Evolutionary conservation across 345 rosid species (phyloP).

Genomic region (Camelina laxa): DNA sequence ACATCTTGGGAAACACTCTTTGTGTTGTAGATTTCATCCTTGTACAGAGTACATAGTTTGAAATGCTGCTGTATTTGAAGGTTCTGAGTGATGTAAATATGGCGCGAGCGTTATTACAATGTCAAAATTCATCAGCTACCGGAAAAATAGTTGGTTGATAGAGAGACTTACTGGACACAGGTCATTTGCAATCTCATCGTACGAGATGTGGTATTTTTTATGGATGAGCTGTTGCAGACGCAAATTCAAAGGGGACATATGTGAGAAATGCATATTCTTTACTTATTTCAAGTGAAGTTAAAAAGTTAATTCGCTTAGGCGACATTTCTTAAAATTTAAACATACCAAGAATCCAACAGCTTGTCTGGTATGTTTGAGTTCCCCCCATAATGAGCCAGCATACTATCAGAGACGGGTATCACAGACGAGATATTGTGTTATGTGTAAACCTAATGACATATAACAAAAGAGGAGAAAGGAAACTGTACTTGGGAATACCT

Average conservation of each 20-base stretch:
- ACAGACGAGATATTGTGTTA: slow-evolving; percentile 14
- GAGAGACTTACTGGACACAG: slow-evolving; percentile 75
- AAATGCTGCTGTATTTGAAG: slow-evolving; percentile 91
- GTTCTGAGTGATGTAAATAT: slow-evolving; percentile 50
- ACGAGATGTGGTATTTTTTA: slow-evolving; percentile 40
- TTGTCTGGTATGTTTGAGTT: slow-evolving; percentile 93
- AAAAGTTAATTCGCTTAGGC: background rate
- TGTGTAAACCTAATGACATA: background rate
- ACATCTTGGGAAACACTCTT: slow-evolving; percentile 85
- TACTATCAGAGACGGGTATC: slow-evolving; percentile 48
- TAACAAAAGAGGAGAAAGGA: slow-evolving; percentile 5
- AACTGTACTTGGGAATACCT: slow-evolving; percentile 49
- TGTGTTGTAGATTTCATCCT: slow-evolving; percentile 97
- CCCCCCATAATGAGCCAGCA: slow-evolving; percentile 89
- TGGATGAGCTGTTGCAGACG: slow-evolving; percentile 54
- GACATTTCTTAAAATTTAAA: slow-evolving; percentile 4
- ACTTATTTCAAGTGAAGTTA: background rate
- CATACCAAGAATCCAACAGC: slow-evolving; percentile 97
- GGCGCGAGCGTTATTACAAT: background rate
- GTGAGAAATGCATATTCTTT: slow-evolving; percentile 25
- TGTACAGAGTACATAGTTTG: slow-evolving; percentile 88
- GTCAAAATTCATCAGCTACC: slow-evolving; percentile 30
- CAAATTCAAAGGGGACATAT: background rate
- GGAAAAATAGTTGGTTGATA: slow-evolving; percentile 5
- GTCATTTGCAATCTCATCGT: slow-evolving; percentile 63